Evolutionary conservation across 169 alveolate genomes (phyloP).

Genomic region (Cryptosporidium ubiquitum): DNA sequence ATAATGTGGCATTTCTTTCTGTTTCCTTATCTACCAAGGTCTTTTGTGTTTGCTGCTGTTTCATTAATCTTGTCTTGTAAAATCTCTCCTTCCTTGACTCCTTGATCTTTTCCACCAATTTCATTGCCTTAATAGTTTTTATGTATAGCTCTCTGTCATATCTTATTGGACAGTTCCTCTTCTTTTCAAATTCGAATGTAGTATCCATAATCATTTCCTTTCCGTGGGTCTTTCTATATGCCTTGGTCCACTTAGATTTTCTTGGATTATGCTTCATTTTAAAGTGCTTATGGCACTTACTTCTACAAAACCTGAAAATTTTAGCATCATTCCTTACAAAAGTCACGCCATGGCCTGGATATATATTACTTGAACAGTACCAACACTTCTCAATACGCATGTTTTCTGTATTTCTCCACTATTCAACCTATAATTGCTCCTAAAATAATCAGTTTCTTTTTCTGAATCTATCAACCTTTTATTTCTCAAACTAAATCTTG

Average conservation of each 20-base stretch:
- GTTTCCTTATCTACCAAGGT: constrained; percentile 59
- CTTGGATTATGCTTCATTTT: constrained; percentile 98
- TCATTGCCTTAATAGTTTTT: constrained; percentile 96
- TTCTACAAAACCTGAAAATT: constrained; percentile 96
- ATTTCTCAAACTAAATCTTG: background rate
- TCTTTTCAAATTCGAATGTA: constrained; percentile 95
- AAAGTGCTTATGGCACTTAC: constrained; percentile 98
- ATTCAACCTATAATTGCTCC: background rate
- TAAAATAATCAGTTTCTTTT: background rate
- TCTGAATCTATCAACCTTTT: background rate
- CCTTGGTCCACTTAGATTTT: constrained; percentile 99
- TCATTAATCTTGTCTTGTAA: constrained; percentile 56
- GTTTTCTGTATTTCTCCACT: constrained; percentile 48
- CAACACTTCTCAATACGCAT: constrained; percentile 98
- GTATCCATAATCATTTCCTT: constrained; percentile 96
- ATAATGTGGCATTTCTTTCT: constrained; percentile 59
- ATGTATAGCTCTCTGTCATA: constrained; percentile 95
- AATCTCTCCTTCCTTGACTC: constrained; percentile 88
- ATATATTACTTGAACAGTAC: constrained; percentile 95
- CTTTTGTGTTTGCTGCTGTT: constrained; percentile 69
- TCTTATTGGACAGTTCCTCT: constrained; percentile 94
- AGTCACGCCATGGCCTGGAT: constrained; percentile 98
- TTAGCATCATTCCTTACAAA: constrained; percentile 98
- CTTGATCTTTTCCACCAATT: constrained; percentile 92
- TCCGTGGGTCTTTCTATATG: constrained; percentile 93